A percentile compares a stretch with the other conserved stretches of the same genome.
phyloP scores from a whole-genome alignment of 179 eudicot genomes.

The Beta corolliflora region DNA sequence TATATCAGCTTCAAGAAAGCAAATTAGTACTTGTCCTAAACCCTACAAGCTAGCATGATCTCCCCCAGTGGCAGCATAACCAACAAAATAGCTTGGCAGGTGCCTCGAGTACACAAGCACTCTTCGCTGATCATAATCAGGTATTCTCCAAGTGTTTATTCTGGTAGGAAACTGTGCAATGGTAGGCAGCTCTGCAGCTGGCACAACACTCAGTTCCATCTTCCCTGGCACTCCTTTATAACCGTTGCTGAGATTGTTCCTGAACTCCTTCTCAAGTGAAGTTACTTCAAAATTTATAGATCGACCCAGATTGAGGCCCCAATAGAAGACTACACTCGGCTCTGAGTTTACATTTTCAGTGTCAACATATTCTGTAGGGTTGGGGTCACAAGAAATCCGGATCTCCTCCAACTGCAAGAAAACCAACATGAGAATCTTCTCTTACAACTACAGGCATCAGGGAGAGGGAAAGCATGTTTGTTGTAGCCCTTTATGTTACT shows the following conservation, averaged over 20 bases:
- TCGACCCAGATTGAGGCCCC: slow-evolving; percentile 45
- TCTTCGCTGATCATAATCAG: slow-evolving; percentile 9
- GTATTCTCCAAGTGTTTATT: slow-evolving; percentile 8
- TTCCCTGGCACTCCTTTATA: slow-evolving; percentile 31
- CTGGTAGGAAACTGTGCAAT: not conserved
- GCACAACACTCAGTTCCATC: slow-evolving; percentile 15
- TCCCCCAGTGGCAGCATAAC: slow-evolving; percentile 9
- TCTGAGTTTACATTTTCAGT: slow-evolving; percentile 8
- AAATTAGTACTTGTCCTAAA: not conserved
- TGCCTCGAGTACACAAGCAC: slow-evolving; percentile 16
- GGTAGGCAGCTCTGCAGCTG: slow-evolving; percentile 21
- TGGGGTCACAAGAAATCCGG: slow-evolving; percentile 54
- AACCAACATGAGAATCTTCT: not conserved
- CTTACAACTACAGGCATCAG: too few species aligned
- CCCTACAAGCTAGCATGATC: not conserved
- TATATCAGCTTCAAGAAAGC: not conserved
- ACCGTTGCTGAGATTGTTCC: slow-evolving; percentile 28
- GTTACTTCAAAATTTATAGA: slow-evolving; percentile 16
- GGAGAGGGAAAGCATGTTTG: too few species aligned
- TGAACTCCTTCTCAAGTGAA: slow-evolving; percentile 37
- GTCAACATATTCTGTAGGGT: slow-evolving; percentile 49
- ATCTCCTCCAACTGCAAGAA: slow-evolving; percentile 51
- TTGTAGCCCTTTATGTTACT: too few species aligned
- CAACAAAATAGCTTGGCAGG: not conserved
- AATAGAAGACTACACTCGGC: slow-evolving; percentile 41